Base-by-base conservation (phyloP, 2,329 filamentous ascomycete genomes). In the Ustulina deusta region DNA sequence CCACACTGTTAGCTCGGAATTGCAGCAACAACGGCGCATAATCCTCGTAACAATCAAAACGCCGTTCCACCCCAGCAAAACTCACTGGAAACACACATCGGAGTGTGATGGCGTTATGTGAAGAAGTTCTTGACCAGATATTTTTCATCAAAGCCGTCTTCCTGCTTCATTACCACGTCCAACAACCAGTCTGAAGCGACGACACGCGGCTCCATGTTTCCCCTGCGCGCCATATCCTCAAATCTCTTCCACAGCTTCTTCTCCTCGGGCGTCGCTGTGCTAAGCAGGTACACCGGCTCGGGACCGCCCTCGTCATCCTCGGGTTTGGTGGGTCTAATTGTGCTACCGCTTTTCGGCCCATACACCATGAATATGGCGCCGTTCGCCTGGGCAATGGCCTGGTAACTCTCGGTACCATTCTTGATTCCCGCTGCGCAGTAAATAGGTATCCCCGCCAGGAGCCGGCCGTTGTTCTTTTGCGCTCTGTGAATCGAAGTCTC, bases 171-270 rank as follows among this genome's bases (percentile, higher is more conserved):
- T 4, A 93, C 93, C 67, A 94, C 90, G 75, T 94, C 91, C 65
- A 99, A 82, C 74, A 99, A 79, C 96, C 96, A 99, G 77, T 99
- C 94, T 2, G 92, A 88, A 54, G 87, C 87, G 27, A 97, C 93
- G 46, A 99, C 90, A 61, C 92, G 86, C 2, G 94, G 91, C 72
- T 90, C 86, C 86, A 95, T 94, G 76, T 93, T 90, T 51, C 92
- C 90, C 73, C 90, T 91, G 69, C 85, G 82, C 1, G 93, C 94
- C 87, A 97, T 90, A 59, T 92, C 88, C 63, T 89, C 85, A 78
- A 99, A 99, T 67, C 89, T 89, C 15, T 85, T 83, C 93, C 94
- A 97, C 63, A 97, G 81, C 70, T 87, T 86, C 77, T 86, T 86
- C 78, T 98, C 94, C 1, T 89, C 86, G 9, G 84, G 77, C 55